Evolutionary conservation across 1,284 basidiomycete species (phyloP), one percentile per base, ranked within the genome.

Genomic region (Marasmius fiardii): DNA sequence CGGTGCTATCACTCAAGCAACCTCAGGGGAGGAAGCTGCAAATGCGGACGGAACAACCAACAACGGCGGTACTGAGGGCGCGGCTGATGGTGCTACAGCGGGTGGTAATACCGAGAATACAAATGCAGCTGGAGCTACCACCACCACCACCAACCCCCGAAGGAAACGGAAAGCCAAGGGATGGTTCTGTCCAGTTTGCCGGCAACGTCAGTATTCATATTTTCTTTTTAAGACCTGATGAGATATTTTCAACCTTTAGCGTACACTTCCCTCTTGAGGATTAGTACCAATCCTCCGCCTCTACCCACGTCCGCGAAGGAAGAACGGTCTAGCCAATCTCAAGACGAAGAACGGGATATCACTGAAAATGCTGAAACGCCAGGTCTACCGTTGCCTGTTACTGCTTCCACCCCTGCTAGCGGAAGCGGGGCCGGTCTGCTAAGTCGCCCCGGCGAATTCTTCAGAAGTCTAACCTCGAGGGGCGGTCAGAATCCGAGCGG

Each of bases 121-220:
- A 3, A 45, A n/a, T 23, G 52, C 34, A 51, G 57, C 58, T 4
- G 50, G 57, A 18, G 60, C 63, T 0, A 65, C 70, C 6, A 60
- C 63, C 8, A 60, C 61, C 1, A 68, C 70, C 8, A 61, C 73
- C 18, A 70, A 77, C 50, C 70, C 81, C 1, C 71, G 92, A 55
- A 78, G 93, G 67, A 94, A 93, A 77, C 80, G 92, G 63, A 94
- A 92, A 74, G 89, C 92, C 1, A 95, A 95, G 71, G 93, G 93
- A 14, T 95, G 93, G 93, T 93, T 91, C 80, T 95, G 93, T 68
- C 93, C 93, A 28, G 91, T 95, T 51, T 95, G 93, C 68, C 81
- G 93, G 64, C 93, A 95, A 77, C 92, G 86, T 88, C 62, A 70
- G 86, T 76, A 31, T 14, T 53, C 56, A 58, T 48, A 37, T 18